A percentile compares a stretch with the other conserved stretches of the same genome.
These are phyloP conservation scores for Globisporangium camurandrum DNA, from an alignment of 352 stramenopile species.

Conservation along the genomic window DNA sequence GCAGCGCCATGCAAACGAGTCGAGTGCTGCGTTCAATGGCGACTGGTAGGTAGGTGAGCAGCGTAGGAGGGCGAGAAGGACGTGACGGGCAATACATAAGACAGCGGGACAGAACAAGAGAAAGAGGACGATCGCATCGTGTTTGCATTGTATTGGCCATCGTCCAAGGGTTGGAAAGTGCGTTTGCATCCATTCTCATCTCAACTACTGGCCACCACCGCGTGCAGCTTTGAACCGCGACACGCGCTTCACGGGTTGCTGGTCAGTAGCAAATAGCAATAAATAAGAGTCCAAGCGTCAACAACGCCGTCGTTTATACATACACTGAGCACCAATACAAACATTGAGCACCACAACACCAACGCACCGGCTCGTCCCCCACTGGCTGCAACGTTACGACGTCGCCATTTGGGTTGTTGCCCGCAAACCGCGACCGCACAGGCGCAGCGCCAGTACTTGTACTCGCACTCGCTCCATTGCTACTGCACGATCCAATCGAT, in stretches of 20 bases:
- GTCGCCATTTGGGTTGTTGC: conserved; percentile 64
- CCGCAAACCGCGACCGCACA: conserved; percentile 41
- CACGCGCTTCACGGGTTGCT: conserved; percentile 82
- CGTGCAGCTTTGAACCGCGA: conserved; percentile 75
- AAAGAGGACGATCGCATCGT: not conserved
- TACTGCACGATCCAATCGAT: conserved; percentile 10
- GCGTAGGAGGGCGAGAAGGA: too few species aligned
- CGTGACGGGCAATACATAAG: too few species aligned
- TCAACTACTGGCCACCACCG: not conserved
- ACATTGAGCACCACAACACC: not conserved
- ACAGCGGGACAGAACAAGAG: not conserved
- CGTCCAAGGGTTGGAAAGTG: too few species aligned
- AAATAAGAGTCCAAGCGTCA: too few species aligned
- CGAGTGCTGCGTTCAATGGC: conserved; percentile 59
- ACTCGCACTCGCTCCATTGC: not conserved
- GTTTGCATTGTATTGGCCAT: not conserved
- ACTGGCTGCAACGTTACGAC: conserved; percentile 64
- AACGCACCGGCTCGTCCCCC: conserved; percentile 54
- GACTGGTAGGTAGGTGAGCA: conserved; percentile 72
- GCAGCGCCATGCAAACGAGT: conserved; percentile 60
- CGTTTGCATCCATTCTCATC: too few species aligned
- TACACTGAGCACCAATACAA: too few species aligned
- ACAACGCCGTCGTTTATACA: too few species aligned
- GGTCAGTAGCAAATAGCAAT: too few species aligned
- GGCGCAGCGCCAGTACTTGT: conserved; percentile 10